Evolutionary conservation across 768 basidiomycete genomes (phyloP).

Genomic region (Pisolithus tinctorius): DNA sequence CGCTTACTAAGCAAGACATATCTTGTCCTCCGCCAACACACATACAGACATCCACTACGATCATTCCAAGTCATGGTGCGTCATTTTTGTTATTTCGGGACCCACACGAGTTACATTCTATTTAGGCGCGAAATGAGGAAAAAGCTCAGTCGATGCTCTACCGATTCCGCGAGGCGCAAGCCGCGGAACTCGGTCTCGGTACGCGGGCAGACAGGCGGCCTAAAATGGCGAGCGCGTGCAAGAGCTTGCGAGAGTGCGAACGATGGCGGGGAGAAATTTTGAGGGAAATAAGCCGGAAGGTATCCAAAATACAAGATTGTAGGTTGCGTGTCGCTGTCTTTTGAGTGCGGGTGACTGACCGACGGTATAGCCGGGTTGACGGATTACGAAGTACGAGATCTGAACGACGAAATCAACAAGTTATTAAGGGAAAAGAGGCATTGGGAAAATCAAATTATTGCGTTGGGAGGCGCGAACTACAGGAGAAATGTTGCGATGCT

Average conservation of each 20-base stretch:
- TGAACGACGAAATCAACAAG: conserved; percentile 98
- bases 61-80: background rate
- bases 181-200: conserved; percentile 88
- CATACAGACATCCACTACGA: no score
- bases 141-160: conserved; percentile 95
- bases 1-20: no score
- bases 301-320: conserved; percentile 97
- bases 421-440: conserved; percentile 91
- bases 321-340: conserved; percentile 20
- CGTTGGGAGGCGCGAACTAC: conserved; percentile 93
- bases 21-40: no score
- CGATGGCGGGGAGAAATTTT: conserved; percentile 95
- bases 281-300: conserved; percentile 91
- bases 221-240: conserved; percentile 86
- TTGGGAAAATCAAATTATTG: conserved; percentile 98
- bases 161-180: conserved; percentile 95
- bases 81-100: background rate
- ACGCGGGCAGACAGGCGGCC: conserved; percentile 82
- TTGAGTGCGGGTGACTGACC: background rate
- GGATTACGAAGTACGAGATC: conserved; percentile 91
- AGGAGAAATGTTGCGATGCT: conserved; percentile 89
- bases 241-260: conserved; percentile 89
- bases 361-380: conserved; percentile 68
- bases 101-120: background rate
- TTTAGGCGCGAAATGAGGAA: conserved; percentile 93